Conservation (phyloP, 2,329 filamentous ascomycete genomes). For the Botrytis fabae region DNA sequence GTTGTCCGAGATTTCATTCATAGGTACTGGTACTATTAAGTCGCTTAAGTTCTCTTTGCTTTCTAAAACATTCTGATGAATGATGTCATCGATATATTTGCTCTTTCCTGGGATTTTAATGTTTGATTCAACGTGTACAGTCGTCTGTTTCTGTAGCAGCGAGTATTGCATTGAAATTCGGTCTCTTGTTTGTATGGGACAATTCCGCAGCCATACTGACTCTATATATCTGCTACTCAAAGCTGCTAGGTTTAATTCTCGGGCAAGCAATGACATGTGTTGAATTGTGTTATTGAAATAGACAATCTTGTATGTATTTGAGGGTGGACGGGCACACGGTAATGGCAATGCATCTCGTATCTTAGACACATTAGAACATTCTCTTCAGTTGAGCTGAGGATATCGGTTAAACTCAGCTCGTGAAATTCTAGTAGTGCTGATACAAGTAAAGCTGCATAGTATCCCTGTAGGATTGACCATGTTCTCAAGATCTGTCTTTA, state of each 20-base stretch:
- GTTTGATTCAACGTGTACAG: neutral
- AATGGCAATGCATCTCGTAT: neutral
- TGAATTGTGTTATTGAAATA: constrained; percentile 92
- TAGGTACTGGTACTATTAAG: neutral
- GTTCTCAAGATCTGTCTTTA: neutral
- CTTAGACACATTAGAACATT: no score
- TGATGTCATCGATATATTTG: neutral
- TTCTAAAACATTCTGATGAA: neutral
- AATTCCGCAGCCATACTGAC: constrained; percentile 46
- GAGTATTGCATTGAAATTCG: neutral
- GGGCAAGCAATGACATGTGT: constrained; percentile 98
- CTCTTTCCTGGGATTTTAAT: neutral
- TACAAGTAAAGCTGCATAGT: neutral
- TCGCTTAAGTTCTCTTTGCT: neutral
- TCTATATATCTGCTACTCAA: constrained; percentile 52
- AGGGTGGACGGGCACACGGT: constrained; percentile 53
- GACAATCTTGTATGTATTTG: constrained; percentile 97
- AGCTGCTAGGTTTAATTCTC: constrained; percentile 72
- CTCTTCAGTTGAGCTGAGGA: neutral
- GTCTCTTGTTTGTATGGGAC: neutral
- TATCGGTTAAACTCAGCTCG: neutral
- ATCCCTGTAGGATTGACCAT: neutral
- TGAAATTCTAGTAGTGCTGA: neutral
- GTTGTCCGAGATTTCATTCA: neutral
- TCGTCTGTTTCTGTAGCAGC: neutral